Evolutionary conservation across 225 moss, liverwort and hornwort species (phyloP), one percentile per base, ranked within the genome.

Genomic region (Asterella californica): DNA sequence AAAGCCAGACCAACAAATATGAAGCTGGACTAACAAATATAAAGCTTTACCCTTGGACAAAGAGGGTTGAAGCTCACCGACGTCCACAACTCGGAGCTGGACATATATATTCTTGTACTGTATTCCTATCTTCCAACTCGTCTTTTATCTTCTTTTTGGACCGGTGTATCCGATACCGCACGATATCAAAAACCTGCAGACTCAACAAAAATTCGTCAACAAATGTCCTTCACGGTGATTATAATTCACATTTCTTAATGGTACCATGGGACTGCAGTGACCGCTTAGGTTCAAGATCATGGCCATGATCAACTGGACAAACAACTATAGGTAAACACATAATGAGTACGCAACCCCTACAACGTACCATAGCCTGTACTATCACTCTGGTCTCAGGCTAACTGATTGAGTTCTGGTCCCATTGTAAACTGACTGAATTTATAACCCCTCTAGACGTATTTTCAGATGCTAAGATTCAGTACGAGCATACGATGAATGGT

Each of bases 61-160:
- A 54, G 30, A 1, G 0, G 60, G 80, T 78, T 74, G 53, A 15
- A 75, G 83, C 70, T 83, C 72, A 93, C 97, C 99, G 92, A 84
- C 94, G 99, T 81, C 93, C 92, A 90, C 99, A 99, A 32, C 85
- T 84, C 47, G 88, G 76, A 79, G 93, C 90, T 66, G 99, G 95
- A 86, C 99, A 99, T 81, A 99, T 85, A 81, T 99, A 99, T 81
- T 99, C 99, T 79, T 99, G 99, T 79, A 99, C 88, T 55, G 99
- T 92, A 81, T 99, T 95, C 83, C 99, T 87, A 83, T 99, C 99
- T 84, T 99, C 95, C 88, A 99, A 81, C 84, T 99, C 93, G 85
- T 99, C 95, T 80, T 95, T 99, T 70, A 99, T 92, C 87, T 99
- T 99, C 86, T 95, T 99, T 86, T 92, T 93, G 70, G 93, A 93